Conservation (phyloP, 306 rosid species). For the Prunus salicina region DNA sequence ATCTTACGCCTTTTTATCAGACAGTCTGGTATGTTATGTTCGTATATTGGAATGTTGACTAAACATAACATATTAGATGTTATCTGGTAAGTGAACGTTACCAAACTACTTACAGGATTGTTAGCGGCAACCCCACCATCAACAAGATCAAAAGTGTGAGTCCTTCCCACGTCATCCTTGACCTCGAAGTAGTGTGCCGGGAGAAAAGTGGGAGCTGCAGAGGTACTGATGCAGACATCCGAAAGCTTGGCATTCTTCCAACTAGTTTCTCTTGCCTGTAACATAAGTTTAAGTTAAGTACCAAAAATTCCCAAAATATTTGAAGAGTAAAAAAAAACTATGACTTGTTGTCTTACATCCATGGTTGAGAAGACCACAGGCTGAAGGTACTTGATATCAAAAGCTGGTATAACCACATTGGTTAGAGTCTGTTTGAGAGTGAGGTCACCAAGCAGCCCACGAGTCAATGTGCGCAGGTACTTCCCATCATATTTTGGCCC, state of each 20-base stretch:
- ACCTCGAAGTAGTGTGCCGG: conserved; percentile 37
- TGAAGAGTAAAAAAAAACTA: neutral
- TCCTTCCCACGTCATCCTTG: conserved; percentile 8
- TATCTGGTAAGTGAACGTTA: neutral
- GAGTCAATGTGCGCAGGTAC: conserved; percentile 19
- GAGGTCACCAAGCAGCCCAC: conserved; percentile 29
- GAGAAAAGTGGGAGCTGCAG: conserved; percentile 43
- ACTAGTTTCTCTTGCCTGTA: conserved; percentile 32
- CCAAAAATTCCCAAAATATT: neutral
- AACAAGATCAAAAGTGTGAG: conserved; percentile 29
- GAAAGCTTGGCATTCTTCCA: conserved; percentile 34
- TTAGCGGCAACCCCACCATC: conserved; percentile 46
- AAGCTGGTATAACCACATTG: conserved; percentile 38
- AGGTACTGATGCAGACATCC: conserved; percentile 43
- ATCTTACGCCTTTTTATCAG: neutral
- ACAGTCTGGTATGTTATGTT: neutral
- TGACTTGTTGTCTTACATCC: conserved; percentile 17
- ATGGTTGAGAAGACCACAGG: conserved; percentile 37
- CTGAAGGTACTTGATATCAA: conserved; percentile 40
- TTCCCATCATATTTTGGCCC: conserved; percentile 49
- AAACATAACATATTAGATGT: too few species aligned
- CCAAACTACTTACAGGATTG: conserved; percentile 36
- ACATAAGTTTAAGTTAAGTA: neutral
- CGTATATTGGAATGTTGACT: neutral
- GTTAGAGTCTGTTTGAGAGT: conserved; percentile 37